A percentile compares a stretch with the other conserved stretches of the same genome.
These are phyloP conservation scores for Lathyrus sativus DNA, from an alignment of 306 rosid species.

Conservation along the genomic window DNA sequence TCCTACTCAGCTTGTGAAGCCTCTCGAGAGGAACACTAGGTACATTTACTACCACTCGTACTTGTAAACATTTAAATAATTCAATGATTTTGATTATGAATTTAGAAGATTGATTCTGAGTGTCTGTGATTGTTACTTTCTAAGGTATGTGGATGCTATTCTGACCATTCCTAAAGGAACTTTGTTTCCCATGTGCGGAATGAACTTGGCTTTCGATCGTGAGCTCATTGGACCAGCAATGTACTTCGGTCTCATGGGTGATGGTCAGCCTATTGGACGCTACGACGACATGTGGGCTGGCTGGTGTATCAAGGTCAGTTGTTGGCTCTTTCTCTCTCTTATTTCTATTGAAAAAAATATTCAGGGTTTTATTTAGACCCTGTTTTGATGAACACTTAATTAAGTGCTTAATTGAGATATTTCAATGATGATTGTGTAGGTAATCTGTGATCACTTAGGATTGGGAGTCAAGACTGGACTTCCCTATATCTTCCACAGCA, in stretches of 20 bases:
- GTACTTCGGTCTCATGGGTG: conserved; percentile 98
- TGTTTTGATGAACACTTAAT: neutral
- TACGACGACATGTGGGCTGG: conserved; percentile 99
- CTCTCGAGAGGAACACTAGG: conserved; percentile 90
- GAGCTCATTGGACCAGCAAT: conserved; percentile 89
- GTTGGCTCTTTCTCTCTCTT: conserved; percentile 36
- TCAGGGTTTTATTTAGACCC: neutral
- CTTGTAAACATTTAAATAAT: neutral
- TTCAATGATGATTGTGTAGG: conserved; percentile 42
- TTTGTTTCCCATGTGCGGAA: conserved; percentile 85
- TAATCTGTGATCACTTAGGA: conserved; percentile 88
- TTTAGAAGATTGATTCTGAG: conserved; percentile 4
- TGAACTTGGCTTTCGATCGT: conserved; percentile 85
- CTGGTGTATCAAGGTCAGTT: conserved; percentile 72
- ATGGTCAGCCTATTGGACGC: conserved; percentile 92
- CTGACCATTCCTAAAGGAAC: conserved; percentile 56
- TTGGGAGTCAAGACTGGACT: conserved; percentile 86
- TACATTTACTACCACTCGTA: conserved; percentile 5
- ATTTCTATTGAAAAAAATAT: neutral
- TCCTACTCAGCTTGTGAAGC: conserved; percentile 92
- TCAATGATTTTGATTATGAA: neutral
- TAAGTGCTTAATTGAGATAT: neutral
- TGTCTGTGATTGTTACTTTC: conserved; percentile 24
- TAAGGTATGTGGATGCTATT: conserved; percentile 56
- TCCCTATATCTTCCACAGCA: conserved; percentile 69